These are phyloP conservation scores for Mariannaea elegans DNA, from an alignment of 2,329 filamentous ascomycete species.

Conservation along the genomic window DNA sequence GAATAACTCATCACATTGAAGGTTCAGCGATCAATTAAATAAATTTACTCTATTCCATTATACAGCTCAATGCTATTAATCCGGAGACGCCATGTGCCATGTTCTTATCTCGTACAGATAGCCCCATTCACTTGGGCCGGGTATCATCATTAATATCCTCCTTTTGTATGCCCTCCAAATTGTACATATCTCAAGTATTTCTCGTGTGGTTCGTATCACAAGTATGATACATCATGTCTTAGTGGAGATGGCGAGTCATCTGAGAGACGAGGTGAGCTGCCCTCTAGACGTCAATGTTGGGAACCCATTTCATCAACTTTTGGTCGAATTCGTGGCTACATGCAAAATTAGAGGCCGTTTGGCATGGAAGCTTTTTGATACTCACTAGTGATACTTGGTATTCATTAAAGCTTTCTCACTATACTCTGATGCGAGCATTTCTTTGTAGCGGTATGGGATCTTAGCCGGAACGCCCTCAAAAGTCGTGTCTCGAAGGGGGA, in stretches of 20 bases:
- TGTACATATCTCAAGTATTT: constrained; percentile 3
- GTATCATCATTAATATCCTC: constrained; percentile 20
- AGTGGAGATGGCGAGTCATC: neutral
- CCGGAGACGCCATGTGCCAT: constrained; percentile 17
- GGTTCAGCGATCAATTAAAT: neutral
- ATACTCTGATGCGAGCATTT: constrained; percentile 68
- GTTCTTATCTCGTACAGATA: constrained; percentile 11
- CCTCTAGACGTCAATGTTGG: constrained; percentile 8
- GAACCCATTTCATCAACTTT: constrained; percentile 47
- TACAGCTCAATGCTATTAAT: constrained; percentile 1
- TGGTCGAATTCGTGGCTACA: constrained; percentile 54
- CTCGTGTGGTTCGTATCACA: neutral
- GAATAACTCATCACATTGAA: too few species aligned
- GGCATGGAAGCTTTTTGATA: neutral
- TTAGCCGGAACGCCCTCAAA: constrained; percentile 74
- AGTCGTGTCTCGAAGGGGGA: constrained; percentile 72
- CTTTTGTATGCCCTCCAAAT: neutral
- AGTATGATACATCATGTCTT: neutral
- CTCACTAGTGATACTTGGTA: constrained; percentile 63
- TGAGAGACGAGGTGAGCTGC: neutral
- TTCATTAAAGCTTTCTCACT: constrained; percentile 58
- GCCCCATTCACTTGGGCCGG: constrained; percentile 12
- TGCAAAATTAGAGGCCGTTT: constrained; percentile 22
- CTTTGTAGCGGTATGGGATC: constrained; percentile 70
- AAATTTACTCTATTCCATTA: constrained; percentile 5